Percentiles rank a stretch among this genome's conserved stretches.
These are phyloP conservation scores for Colletotrichum scovillei DNA, from an alignment of 2,329 filamentous ascomycete genomes.

Conservation along the genomic window DNA sequence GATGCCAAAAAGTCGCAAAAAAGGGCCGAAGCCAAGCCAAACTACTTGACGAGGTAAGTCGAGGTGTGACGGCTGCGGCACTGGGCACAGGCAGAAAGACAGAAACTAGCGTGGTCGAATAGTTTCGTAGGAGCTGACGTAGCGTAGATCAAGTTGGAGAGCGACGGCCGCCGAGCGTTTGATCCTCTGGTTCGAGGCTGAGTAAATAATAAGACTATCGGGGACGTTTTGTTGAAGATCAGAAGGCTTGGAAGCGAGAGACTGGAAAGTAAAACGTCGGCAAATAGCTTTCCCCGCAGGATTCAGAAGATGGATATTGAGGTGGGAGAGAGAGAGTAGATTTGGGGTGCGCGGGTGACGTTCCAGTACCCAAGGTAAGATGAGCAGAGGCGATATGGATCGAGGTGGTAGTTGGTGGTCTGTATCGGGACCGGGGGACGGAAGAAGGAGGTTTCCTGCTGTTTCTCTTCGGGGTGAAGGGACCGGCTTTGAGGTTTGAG, in stretches of 20 bases:
- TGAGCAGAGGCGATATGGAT: conserved; percentile 17
- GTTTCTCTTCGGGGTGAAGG: background rate
- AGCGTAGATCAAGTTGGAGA: conserved; percentile 7
- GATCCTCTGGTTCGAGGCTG: conserved; percentile 18
- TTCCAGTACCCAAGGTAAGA: background rate
- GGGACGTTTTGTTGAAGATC: background rate
- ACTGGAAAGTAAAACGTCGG: conserved; percentile 10
- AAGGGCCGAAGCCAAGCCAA: conserved; percentile 27
- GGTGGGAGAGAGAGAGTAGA: background rate
- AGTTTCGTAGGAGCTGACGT: conserved; percentile 26
- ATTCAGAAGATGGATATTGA: conserved; percentile 10
- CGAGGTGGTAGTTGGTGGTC: conserved; percentile 10
- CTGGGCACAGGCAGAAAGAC: conserved; percentile 19
- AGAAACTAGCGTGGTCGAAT: conserved; percentile 21
- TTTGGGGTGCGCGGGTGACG: conserved; percentile 7
- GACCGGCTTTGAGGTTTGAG: background rate
- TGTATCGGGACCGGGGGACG: conserved; percentile 22
- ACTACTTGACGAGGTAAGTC: conserved; percentile 22
- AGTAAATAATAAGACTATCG: background rate
- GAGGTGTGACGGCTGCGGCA: conserved; percentile 13
- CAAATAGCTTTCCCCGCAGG: conserved; percentile 19
- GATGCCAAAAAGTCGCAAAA: conserved; percentile 16
- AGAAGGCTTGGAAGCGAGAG: conserved; percentile 6
- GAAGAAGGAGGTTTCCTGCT: conserved; percentile 1
- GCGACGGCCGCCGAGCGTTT: conserved; percentile 1